Evolutionary conservation across 768 basidiomycete genomes (phyloP), one percentile per base, ranked within the genome.

Genomic region (Leccinum barrowsii): DNA sequence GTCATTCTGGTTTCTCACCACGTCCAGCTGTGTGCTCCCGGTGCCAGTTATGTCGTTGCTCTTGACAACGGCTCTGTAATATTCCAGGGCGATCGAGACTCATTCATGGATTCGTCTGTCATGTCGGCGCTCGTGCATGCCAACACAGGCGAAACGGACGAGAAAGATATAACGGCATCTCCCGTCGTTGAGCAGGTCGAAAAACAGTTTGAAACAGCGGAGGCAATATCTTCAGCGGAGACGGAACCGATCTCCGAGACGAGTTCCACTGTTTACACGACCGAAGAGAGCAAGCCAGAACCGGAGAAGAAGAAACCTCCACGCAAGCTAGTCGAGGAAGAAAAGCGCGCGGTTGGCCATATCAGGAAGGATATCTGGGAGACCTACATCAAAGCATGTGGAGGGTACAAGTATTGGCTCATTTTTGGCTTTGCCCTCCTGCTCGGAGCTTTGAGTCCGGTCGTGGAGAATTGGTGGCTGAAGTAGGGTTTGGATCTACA

Each of bases 1-100:
- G 76, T 96, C 51, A 79, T 98, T 48, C 79, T 98, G 22, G 94
- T 97, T 52, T 97, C 95, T 3, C 96, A 99, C 67, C 94, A 96
- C 67, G 90, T 97, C 34, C 90, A 94, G 67, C 80, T 98, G 4
- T 94, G 92, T 66, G 81, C 85, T 2, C 84, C 90, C 1, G 88
- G 84, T 30, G 92, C 95, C 2, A 76, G 74, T 24, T 94, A 92
- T 71, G 80, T 98, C 63, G 89, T 96, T 40, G 86, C 89, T 13
- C 78, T 94, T 28, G 90, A 93, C 35, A 75, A 77, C 54, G 82
- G 82, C 30, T 82, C 84, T n/a, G 80, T 94, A 13, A 75, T 82
- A 49, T 96, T 87, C 72, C 78, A 85, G 58, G 94, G 94, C 32
- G 78, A 78, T 59, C 74, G 77, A 34, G 81, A 85, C 7, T 78